These are phyloP conservation scores for Camelina laxa DNA, from an alignment of 345 rosid genomes.

Conservation along the genomic window DNA sequence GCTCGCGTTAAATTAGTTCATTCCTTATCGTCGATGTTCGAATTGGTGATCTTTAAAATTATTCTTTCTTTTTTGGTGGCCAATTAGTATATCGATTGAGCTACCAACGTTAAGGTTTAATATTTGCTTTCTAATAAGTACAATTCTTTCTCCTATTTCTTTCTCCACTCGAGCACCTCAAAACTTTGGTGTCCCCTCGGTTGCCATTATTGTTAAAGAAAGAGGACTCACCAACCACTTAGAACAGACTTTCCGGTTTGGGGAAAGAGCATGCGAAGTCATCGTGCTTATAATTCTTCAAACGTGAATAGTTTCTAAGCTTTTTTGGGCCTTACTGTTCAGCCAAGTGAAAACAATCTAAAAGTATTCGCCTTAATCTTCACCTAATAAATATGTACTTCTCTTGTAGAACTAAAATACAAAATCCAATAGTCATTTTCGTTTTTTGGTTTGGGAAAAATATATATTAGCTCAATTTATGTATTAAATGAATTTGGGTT, in stretches of 20 bases:
- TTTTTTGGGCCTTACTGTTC: neutral
- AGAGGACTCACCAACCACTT: constrained; percentile 8
- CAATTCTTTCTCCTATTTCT: neutral
- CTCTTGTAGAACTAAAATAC: neutral
- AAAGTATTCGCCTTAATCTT: neutral
- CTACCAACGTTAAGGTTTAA: neutral
- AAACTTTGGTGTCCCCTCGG: neutral
- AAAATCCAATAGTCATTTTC: neutral
- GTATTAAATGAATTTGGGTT: neutral
- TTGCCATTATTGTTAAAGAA: neutral
- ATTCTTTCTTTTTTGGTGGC: neutral
- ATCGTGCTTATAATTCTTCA: neutral
- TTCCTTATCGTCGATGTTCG: too few species aligned
- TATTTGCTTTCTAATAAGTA: neutral
- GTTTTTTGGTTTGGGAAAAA: neutral
- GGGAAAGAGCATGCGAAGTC: neutral
- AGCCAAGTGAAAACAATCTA: constrained; percentile 2
- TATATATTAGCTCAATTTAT: neutral
- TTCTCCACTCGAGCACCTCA: neutral
- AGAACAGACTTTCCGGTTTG: neutral
- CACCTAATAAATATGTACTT: neutral
- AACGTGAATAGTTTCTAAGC: neutral
- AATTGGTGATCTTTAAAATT: neutral
- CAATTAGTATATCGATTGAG: neutral
- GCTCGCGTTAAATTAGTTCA: neutral